phyloP scores from a whole-genome alignment of 73 alveolate genomes.

The Tetrahymena borealis region DNA sequence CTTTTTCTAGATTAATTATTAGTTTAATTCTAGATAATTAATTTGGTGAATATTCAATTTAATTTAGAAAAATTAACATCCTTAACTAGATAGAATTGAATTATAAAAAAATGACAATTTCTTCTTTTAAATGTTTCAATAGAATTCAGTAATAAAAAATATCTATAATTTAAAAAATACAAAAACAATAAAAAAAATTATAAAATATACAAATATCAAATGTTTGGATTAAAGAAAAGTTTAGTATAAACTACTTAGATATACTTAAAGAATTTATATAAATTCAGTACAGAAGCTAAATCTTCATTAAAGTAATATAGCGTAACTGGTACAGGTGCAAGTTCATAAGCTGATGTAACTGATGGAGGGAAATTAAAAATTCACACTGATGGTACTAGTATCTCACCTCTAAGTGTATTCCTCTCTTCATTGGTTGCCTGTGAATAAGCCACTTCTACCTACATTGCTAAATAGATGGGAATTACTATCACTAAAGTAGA shows the following conservation, averaged over 20 bases:
- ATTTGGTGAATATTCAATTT: too few relatives aligned
- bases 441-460: neutral
- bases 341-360: neutral
- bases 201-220: too few relatives aligned
- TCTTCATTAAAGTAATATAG: neutral
- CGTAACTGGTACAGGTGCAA: neutral
- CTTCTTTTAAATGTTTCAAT: too few relatives aligned
- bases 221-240: too few relatives aligned
- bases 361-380: neutral
- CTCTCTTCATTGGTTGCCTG: neutral
- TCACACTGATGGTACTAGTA: neutral
- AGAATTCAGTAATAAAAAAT: too few relatives aligned
- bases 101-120: too few relatives aligned
- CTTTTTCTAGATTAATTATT: too few relatives aligned
- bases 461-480: neutral
- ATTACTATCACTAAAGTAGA: neutral
- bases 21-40: too few relatives aligned
- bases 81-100: too few relatives aligned
- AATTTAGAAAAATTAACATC: too few relatives aligned
- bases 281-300: neutral
- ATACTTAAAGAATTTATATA: neutral
- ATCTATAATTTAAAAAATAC: too few relatives aligned
- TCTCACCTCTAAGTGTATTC: neutral
- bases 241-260: neutral
- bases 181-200: too few relatives aligned